phyloP scores from a whole-genome alignment of 331 rosid species.

The Pyrus hybrid region DNA sequence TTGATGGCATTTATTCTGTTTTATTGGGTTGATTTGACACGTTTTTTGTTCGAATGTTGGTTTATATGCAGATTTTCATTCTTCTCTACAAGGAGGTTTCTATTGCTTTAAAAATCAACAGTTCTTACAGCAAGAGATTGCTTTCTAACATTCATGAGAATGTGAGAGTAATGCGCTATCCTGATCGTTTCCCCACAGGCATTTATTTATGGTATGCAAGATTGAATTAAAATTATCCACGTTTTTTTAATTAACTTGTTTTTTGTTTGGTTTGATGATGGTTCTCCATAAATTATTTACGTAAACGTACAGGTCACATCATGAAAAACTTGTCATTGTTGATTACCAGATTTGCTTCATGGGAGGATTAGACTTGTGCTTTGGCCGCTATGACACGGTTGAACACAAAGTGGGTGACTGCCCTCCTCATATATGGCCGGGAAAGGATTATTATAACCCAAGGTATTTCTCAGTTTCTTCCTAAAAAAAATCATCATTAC shows the following conservation, averaged over 20 bases:
- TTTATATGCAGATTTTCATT: constrained; percentile 32
- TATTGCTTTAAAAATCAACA: constrained; percentile 43
- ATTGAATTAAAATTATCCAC: background rate
- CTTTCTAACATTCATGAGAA: constrained; percentile 39
- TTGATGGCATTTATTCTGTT: background rate
- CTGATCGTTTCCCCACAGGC: constrained; percentile 39
- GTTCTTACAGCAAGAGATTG: constrained; percentile 31
- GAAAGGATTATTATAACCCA: constrained; percentile 48
- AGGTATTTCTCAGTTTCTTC: constrained; percentile 11
- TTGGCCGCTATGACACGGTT: constrained; percentile 41
- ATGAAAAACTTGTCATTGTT: constrained; percentile 42
- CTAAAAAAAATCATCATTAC: background rate
- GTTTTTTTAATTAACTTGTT: background rate
- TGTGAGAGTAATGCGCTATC: constrained; percentile 34
- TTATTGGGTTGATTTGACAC: too few species aligned
- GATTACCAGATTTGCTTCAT: constrained; percentile 41
- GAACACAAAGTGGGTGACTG: constrained; percentile 41
- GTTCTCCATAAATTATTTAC: background rate
- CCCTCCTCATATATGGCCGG: constrained; percentile 40
- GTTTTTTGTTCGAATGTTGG: too few species aligned
- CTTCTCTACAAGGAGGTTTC: constrained; percentile 48
- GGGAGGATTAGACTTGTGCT: constrained; percentile 48
- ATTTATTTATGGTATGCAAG: constrained; percentile 33
- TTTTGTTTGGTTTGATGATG: background rate
- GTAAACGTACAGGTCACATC: constrained; percentile 37